A percentile compares a stretch with the other conserved stretches of the same genome.
These are phyloP conservation scores for Tillandsia fasciculata DNA, from an alignment of 176 grass and related monocot species.

Conservation along the genomic window DNA sequence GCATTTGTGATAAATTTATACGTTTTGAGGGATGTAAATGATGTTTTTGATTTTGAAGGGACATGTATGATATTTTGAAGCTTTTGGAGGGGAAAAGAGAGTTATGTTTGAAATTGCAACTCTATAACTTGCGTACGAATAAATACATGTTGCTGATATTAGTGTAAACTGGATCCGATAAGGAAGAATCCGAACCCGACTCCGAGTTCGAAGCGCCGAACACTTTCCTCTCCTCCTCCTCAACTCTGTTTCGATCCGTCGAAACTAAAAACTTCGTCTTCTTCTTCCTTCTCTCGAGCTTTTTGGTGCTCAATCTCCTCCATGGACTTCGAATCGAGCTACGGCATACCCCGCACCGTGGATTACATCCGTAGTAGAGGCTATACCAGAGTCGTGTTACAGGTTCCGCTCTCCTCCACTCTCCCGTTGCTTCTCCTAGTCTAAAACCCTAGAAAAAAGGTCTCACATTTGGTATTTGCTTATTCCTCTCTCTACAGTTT, in stretches of 20 bases:
- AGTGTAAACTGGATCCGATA: too few species aligned
- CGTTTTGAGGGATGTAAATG: too few species aligned
- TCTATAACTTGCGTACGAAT: too few species aligned
- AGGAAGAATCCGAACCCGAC: too few species aligned
- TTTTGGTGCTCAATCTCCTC: not conserved
- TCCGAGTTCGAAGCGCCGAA: too few species aligned
- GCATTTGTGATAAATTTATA: too few species aligned
- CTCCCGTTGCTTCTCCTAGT: not conserved
- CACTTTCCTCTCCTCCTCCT: too few species aligned
- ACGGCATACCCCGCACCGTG: constrained; percentile 49
- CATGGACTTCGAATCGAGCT: constrained; percentile 53
- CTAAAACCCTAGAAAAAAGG: not conserved
- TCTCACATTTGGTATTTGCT: not conserved
- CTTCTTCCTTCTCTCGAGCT: not conserved
- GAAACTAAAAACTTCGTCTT: not conserved
- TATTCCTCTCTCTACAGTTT: constrained; percentile 32
- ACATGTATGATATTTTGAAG: too few species aligned
- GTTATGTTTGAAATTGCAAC: too few species aligned
- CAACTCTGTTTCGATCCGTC: not conserved
- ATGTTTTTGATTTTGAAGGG: too few species aligned
- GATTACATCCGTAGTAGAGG: constrained; percentile 42
- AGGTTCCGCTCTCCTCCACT: constrained; percentile 25
- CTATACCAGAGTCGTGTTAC: constrained; percentile 66
- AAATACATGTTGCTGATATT: too few species aligned
- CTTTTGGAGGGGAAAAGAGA: too few species aligned